Conservation (phyloP, 306 rosid species). For the Cicer chorassanicum region DNA sequence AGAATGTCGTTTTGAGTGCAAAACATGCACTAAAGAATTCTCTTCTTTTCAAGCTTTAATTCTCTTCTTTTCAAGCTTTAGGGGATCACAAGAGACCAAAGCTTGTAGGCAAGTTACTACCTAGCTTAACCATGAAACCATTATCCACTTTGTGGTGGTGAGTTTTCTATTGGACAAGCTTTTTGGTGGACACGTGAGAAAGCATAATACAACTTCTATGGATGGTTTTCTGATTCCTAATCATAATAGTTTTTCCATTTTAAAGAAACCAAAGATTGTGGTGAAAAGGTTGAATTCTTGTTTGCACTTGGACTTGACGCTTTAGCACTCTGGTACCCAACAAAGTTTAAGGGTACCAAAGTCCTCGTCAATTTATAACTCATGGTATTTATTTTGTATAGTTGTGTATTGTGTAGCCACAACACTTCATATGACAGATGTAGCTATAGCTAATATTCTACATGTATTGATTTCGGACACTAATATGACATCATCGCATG, state of each 20-base stretch:
- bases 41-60: conserved; percentile 79
- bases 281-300: conserved; percentile 44
- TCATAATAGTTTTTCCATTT: conserved; percentile 53
- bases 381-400: background rate
- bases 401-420: background rate
- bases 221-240: too few relatives aligned
- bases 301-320: conserved; percentile 54
- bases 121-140: conserved; percentile 38
- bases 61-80: conserved; percentile 79
- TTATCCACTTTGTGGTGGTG: conserved; percentile 73
- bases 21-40: conserved; percentile 65
- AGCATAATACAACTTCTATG: conserved; percentile 1
- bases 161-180: conserved; percentile 82
- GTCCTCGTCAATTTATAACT: background rate
- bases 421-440: too few relatives aligned
- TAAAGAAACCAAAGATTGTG: conserved; percentile 49
- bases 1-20: conserved; percentile 60
- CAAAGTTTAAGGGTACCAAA: too few relatives aligned
- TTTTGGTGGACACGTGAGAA: conserved; percentile 92
- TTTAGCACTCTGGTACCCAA: too few relatives aligned
- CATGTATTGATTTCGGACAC: too few relatives aligned
- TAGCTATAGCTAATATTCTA: too few relatives aligned
- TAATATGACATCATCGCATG: too few relatives aligned
- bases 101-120: conserved; percentile 12
- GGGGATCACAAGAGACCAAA: conserved; percentile 87